Evolutionary conservation across 2,329 filamentous ascomycete species (phyloP).

Genomic region (Aulographum hederae): DNA sequence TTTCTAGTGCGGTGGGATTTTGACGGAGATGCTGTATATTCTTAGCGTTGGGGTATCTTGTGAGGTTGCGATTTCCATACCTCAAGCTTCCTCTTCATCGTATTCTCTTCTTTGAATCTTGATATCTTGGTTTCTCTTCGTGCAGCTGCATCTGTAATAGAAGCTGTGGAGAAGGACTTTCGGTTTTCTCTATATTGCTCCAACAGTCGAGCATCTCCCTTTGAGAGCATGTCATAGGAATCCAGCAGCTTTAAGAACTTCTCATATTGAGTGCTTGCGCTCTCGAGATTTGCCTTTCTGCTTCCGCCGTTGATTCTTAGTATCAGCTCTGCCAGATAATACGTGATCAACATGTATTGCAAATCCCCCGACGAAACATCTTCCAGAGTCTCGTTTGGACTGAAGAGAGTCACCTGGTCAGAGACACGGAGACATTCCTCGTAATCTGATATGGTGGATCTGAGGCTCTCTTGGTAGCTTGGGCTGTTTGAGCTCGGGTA

Average conservation of each 20-base stretch:
- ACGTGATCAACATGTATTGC: conserved; percentile 61
- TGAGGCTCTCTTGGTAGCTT: conserved; percentile 47
- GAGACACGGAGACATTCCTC: conserved; percentile 53
- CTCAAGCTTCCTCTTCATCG: conserved; percentile 67
- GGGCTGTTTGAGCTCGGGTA: conserved; percentile 44
- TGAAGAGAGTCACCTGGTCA: conserved; percentile 63
- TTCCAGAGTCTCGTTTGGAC: conserved; percentile 72
- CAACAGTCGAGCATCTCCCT: conserved; percentile 48
- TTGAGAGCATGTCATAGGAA: conserved; percentile 54
- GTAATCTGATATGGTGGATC: conserved; percentile 50
- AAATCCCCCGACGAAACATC: conserved; percentile 74
- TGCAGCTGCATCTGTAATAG: conserved; percentile 49
- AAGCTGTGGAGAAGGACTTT: conserved; percentile 52
- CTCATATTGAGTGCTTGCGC: conserved; percentile 56
- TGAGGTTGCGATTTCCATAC: conserved; percentile 20
- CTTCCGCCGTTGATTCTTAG: conserved; percentile 46
- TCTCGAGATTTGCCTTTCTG: conserved; percentile 42
- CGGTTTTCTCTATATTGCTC: conserved; percentile 57
- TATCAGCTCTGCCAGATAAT: conserved; percentile 61
- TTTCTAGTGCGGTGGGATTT: conserved; percentile 41
- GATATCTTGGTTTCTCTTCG: conserved; percentile 71
- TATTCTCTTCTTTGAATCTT: conserved; percentile 70
- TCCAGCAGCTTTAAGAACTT: conserved; percentile 60
- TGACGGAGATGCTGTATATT: conserved; percentile 36
- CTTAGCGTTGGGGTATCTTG: not conserved